Evolutionary conservation across 768 basidiomycete genomes (phyloP), one percentile per base, ranked within the genome.

Genomic region (Suillus brevipes): DNA sequence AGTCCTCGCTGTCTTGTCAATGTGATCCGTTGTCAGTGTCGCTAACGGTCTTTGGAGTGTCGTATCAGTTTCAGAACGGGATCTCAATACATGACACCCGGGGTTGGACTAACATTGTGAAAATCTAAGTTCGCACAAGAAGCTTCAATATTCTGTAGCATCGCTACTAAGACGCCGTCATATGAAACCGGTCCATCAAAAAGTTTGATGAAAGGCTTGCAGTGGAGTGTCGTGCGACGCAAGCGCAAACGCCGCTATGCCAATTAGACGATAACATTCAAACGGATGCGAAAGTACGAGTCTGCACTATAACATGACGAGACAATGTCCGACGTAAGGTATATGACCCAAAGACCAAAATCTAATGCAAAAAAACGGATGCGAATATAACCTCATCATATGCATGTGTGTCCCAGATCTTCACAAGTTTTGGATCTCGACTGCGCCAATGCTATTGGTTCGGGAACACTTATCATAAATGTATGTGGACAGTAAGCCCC

Each of bases 381-480:
- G 64, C 2, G 64, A 66, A 18, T 69, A 63, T 10, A 60, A 20
- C 4, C 43, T 38, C 42, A 66, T 55, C 74, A 72, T 69, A 57
- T 67, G 58, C 3, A 63, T 53, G n/a, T n/a, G n/a, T n/a, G n/a
- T 58, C 66, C 75, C 76, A 76, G 50, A 74, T 68, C n/a, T 59
- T 66, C 40, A 70, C 70, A n/a, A 69, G 69, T 60, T 72, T 77
- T 47, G 77, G 82, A 68, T 85, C 85, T 38, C 71, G 69, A 36
- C 73, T 72, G 34, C 71, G 75, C 85, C 85, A 86, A 53, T 85
- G n/a, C n/a, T n/a, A n/a, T n/a, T n/a, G n/a, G n/a, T n/a, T n/a
- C n/a, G n/a, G n/a, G n/a, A n/a, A 85, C 16, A 85, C 77, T 9
- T 83, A 80, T 12, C 82, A 77, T 67, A 84, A 85, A 9, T 83